Conservation (phyloP, 305 asterid genomes). For the Plantago lanceolata region DNA sequence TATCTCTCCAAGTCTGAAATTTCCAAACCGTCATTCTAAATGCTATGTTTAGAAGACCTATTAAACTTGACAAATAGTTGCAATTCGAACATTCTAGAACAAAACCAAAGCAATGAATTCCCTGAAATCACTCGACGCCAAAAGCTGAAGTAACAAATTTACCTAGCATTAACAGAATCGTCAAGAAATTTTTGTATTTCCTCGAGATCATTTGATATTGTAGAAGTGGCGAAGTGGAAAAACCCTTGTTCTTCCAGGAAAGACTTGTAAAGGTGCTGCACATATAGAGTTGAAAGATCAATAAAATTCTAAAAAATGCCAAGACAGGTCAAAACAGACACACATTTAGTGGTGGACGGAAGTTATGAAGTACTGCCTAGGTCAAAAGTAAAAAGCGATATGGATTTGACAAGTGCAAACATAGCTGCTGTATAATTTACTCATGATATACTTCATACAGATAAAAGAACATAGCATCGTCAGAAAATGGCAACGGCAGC, state of each 20-base stretch:
- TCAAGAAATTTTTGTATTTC: constrained; percentile 85
- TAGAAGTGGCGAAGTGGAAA: constrained; percentile 77
- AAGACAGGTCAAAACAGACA: constrained; percentile 11
- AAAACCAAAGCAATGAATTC: background rate
- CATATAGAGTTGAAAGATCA: constrained; percentile 22
- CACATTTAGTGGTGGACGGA: constrained; percentile 11
- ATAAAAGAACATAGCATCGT: no score
- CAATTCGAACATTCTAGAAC: no score
- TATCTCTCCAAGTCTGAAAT: no score
- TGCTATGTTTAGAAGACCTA: no score
- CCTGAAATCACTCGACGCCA: background rate
- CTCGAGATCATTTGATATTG: constrained; percentile 79
- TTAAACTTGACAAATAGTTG: no score
- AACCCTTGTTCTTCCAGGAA: constrained; percentile 74
- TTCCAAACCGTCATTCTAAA: no score
- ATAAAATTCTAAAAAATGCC: constrained; percentile 15
- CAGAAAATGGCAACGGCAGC: no score
- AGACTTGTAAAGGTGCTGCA: constrained; percentile 83
- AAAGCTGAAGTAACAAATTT: constrained; percentile 21
- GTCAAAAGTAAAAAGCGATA: no score
- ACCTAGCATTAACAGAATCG: constrained; percentile 81
- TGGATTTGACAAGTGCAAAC: no score
- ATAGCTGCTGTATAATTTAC: no score
- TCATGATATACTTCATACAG: no score
- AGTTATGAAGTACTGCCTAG: no score